These are phyloP conservation scores for Leccinum griseonigrum DNA, from an alignment of 1,284 basidiomycete genomes.

Conservation along the genomic window DNA sequence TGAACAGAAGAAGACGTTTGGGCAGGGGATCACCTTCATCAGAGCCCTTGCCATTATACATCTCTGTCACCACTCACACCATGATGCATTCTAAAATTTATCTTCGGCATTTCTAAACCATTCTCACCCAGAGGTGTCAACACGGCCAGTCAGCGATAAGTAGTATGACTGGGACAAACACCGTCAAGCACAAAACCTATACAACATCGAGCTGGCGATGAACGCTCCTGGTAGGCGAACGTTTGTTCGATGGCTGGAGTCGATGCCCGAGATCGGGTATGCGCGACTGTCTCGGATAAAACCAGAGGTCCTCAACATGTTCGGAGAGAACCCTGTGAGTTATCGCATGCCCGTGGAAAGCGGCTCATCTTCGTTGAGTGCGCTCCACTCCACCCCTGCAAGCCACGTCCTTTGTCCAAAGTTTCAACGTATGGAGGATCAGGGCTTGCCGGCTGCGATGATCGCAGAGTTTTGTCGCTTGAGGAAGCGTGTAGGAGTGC, in stretches of 20 bases:
- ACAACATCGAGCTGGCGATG: conserved; percentile 37
- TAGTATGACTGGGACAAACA: too few relatives aligned
- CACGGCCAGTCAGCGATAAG: too few relatives aligned
- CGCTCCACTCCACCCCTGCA: not conserved
- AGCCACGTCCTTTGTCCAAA: conserved; percentile 38
- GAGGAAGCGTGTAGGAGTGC: conserved; percentile 31
- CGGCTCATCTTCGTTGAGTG: not conserved
- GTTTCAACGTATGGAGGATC: conserved; percentile 43
- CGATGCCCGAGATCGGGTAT: conserved; percentile 52
- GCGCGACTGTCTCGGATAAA: conserved; percentile 45
- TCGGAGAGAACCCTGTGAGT: conserved; percentile 39
- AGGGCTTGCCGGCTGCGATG: conserved; percentile 24
- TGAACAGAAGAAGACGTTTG: too few relatives aligned
- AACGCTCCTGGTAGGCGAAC: conserved; percentile 21
- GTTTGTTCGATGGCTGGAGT: conserved; percentile 47
- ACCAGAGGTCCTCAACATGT: conserved; percentile 40
- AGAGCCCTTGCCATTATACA: too few relatives aligned
- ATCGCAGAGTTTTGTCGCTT: conserved; percentile 29
- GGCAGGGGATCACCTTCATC: too few relatives aligned
- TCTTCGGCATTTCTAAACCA: too few relatives aligned
- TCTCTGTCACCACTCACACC: too few relatives aligned
- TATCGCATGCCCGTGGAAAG: conserved; percentile 18
- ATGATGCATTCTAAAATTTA: too few relatives aligned
- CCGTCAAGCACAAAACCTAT: conserved; percentile 25
- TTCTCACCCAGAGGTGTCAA: too few relatives aligned